Evolutionary conservation across 305 asterid genomes (phyloP).

Genomic region (Andrographis paniculata): DNA sequence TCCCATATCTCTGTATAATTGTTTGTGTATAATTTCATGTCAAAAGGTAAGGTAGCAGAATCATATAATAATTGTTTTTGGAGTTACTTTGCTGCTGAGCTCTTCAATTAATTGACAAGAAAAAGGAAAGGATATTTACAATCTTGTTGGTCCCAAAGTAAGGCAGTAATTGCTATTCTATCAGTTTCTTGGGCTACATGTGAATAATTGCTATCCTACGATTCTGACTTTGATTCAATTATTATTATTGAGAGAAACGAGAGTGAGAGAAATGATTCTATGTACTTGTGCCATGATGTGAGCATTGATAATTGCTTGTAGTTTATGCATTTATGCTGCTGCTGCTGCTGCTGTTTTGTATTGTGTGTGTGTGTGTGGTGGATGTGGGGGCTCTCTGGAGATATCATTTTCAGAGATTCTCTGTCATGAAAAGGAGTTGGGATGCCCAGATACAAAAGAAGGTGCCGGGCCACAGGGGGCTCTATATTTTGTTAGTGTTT

Average conservation of each 20-base stretch:
- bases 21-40: constrained; percentile 2
- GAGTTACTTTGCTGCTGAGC: constrained; percentile 12
- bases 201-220: neutral
- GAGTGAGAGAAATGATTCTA: constrained; percentile 3
- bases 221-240: constrained; percentile 3
- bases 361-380: constrained; percentile 9
- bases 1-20: constrained; percentile 19
- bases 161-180: neutral
- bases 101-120: too few species aligned
- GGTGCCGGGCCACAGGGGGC: constrained; percentile 33
- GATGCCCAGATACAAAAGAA: constrained; percentile 33
- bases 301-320: constrained; percentile 13
- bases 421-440: constrained; percentile 45
- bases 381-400: constrained; percentile 15
- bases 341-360: too few species aligned
- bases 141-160: too few species aligned
- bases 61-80: constrained; percentile 20
- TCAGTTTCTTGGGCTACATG: neutral
- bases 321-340: constrained; percentile 9
- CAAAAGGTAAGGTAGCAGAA: constrained; percentile 16
- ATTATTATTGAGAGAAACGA: constrained; percentile 6
- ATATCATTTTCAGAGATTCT: constrained; percentile 32
- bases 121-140: too few species aligned
- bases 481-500: constrained; percentile 24
- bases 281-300: constrained; percentile 4